Conservation (phyloP, 108 stramenopile species). For the Skeletonema costatum region DNA sequence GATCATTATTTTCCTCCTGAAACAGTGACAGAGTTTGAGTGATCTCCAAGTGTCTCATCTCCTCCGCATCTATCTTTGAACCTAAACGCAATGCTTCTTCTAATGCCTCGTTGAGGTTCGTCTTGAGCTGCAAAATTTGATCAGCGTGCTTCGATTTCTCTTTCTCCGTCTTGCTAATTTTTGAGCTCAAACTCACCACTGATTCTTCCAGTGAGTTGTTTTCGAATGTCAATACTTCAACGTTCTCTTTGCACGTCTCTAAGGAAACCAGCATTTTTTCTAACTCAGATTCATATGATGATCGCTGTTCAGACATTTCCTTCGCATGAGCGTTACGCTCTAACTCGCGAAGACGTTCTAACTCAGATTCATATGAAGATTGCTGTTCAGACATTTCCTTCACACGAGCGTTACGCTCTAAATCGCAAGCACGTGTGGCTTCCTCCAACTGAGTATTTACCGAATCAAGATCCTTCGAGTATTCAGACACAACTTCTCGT, state of each 20-base stretch:
- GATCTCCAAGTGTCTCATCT: conserved; percentile 25
- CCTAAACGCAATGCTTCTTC: conserved; percentile 28
- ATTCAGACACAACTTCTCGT: not conserved
- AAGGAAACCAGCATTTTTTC: not conserved
- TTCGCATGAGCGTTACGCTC: conserved; percentile 10
- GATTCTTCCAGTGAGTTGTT: conserved; percentile 7
- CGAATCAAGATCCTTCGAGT: not conserved
- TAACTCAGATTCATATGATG: conserved; percentile 22
- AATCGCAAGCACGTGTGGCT: not conserved
- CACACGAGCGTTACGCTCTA: conserved; percentile 2
- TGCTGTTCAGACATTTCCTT: conserved; percentile 3
- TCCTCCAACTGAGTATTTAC: not conserved
- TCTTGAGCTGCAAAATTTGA: conserved; percentile 30
- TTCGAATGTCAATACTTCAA: conserved; percentile 2
- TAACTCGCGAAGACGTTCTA: conserved; percentile 14
- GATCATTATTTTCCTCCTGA: conserved; percentile 29
- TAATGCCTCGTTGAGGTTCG: conserved; percentile 19
- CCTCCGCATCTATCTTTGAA: conserved; percentile 18
- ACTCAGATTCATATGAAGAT: conserved; percentile 16
- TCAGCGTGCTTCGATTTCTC: conserved; percentile 5
- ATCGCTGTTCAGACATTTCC: not conserved
- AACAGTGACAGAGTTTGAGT: conserved; percentile 15
- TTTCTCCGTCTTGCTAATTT: not conserved
- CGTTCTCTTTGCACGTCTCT: not conserved
- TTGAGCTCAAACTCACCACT: not conserved